Conservation (phyloP, 352 stramenopile species). For the Pythium periplocum region DNA sequence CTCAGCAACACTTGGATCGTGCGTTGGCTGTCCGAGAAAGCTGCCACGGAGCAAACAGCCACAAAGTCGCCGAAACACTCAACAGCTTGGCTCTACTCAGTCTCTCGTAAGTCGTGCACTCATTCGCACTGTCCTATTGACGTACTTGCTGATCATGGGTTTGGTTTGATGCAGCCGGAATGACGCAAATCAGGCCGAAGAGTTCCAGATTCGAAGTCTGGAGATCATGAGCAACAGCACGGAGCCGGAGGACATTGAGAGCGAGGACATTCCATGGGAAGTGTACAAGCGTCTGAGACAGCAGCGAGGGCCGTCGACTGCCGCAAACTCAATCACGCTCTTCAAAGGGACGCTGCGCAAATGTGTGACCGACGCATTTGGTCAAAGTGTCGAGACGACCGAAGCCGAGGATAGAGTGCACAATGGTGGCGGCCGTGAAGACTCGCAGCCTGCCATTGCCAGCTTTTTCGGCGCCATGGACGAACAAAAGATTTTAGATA, state of each 20-base stretch:
- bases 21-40: conserved; percentile 38
- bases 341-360: conserved; percentile 63
- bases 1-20: conserved; percentile 53
- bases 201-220: conserved; percentile 54
- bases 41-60: conserved; percentile 46
- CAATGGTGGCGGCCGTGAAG: background rate
- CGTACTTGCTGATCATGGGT: background rate
- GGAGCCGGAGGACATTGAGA: conserved; percentile 66
- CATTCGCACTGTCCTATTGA: background rate
- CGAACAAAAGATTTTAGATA: background rate
- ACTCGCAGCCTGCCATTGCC: background rate
- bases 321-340: conserved; percentile 53
- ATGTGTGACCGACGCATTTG: conserved; percentile 31
- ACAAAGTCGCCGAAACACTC: conserved; percentile 74
- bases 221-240: conserved; percentile 39
- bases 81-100: conserved; percentile 65
- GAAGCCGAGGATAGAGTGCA: background rate
- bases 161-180: conserved; percentile 23
- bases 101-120: conserved; percentile 28
- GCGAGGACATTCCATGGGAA: conserved; percentile 72
- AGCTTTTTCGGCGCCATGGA: conserved; percentile 8
- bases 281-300: conserved; percentile 74
- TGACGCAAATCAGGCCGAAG: conserved; percentile 31
- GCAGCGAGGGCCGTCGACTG: conserved; percentile 53
- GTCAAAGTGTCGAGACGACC: conserved; percentile 2